These are phyloP conservation scores for Leccinum angustisporum DNA, from an alignment of 1,284 basidiomycete species.

Conservation along the genomic window DNA sequence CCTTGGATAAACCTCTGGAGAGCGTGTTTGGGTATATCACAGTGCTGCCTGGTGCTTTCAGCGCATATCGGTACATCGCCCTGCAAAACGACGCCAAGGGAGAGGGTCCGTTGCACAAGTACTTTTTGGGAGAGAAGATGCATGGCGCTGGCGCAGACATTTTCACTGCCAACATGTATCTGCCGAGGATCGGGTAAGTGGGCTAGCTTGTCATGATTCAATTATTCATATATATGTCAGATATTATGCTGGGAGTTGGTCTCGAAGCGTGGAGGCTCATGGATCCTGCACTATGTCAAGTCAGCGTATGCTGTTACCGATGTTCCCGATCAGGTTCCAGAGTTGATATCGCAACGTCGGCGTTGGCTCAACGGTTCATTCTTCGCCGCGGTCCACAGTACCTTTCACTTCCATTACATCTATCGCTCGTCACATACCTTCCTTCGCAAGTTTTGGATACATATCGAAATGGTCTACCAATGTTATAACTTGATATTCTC, in stretches of 20 bases:
- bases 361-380: slow-evolving; percentile 98
- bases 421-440: slow-evolving; percentile 87
- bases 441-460: slow-evolving; percentile 89
- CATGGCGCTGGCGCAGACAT: slow-evolving; percentile 87
- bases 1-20: slow-evolving; percentile 85
- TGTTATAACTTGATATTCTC: slow-evolving; percentile 87
- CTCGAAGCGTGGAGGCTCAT: slow-evolving; percentile 80
- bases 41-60: slow-evolving; percentile 91
- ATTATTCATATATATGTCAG: slow-evolving; percentile 32
- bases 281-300: slow-evolving; percentile 94
- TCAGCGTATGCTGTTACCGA: slow-evolving; percentile 91
- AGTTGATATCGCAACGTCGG: slow-evolving; percentile 89
- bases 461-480: slow-evolving; percentile 93
- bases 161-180: slow-evolving; percentile 94
- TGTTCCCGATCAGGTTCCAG: slow-evolving; percentile 85
- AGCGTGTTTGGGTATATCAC: slow-evolving; percentile 91
- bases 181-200: slow-evolving; percentile 83
- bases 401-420: slow-evolving; percentile 89
- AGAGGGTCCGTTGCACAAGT: slow-evolving; percentile 88
- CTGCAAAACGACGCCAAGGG: slow-evolving; percentile 83
- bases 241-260: slow-evolving; percentile 96
- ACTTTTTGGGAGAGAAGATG: slow-evolving; percentile 94
- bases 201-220: background rate
- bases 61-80: slow-evolving; percentile 89
- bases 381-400: slow-evolving; percentile 91